Evolutionary conservation across 768 basidiomycete genomes (phyloP), one percentile per base, ranked within the genome.

Genomic region (Lenzites betulinus): DNA sequence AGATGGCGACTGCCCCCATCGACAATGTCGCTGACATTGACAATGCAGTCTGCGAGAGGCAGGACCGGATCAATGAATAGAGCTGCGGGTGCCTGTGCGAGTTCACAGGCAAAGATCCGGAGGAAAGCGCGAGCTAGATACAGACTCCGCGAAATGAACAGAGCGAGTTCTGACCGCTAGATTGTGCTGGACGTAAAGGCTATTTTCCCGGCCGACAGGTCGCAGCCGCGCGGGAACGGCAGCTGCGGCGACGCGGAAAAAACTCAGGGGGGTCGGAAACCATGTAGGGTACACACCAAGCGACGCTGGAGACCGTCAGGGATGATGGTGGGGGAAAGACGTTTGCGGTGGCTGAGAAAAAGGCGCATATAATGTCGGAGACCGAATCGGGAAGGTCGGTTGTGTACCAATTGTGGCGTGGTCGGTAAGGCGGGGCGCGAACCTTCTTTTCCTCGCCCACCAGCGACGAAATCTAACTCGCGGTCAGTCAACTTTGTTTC

Each of bases 401-500:
- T 48, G 39, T 44, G 28, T 41, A 51, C 63, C 60, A 54, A 56
- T 63, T 66, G 65, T 62, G 65, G 65, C 59, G 63, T 52, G 63
- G 56, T 59, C 63, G 59, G 64, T 51, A 55, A 26, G 66, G 66
- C 66, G 66, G 66, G 66, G 66, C 64, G 64, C 66, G 64, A 67
- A 67, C 66, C 62, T 67, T 67, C 64, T 67, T 66, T 64, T 62
- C 64, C 64, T 63, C 62, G 60, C 64, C 58, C 64, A 60, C 64
- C 66, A 60, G 65, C 70, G 63, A 67, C 84, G 81, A 82, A 81
- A 83, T 81, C 76, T 79, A 72, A 78, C 78, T 79, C 76, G 82
- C 83, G 83, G 85, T 86, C 79, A 84, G 86, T 80, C 84, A 86
- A 87, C 84, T 83, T 84, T 85, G 78, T 83, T 79, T 77, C 73